Base-by-base conservation (phyloP, 345 rosid species). In the Psidium friedrichsthalianum region DNA sequence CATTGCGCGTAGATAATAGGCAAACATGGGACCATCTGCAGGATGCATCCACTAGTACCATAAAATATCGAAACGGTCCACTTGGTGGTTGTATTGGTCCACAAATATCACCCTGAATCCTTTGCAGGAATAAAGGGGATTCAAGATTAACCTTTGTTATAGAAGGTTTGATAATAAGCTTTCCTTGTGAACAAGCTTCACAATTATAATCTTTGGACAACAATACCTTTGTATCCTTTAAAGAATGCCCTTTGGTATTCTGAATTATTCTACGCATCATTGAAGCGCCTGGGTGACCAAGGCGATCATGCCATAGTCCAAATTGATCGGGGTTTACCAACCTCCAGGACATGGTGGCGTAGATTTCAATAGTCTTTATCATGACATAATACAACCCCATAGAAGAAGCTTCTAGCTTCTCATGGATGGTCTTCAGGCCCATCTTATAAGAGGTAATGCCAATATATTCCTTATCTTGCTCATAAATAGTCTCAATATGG, bases 201-300 rank as follows among this genome's bases (percentile, higher is more conserved):
- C 84, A 85, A 47, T 47, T 54, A 11, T 27, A 55, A 14, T 85
- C 11, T 14, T 83, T 74, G 1, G n/a, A 42, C 44, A 42, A 47
- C 8, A 78, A 51, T 29, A 84, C 56, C 64, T 64, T 84, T 42
- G 27, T 22, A 27, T 52, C 76, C 9, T 29, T 82, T 18, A 88
- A 64, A 59, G 82, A 54, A 16, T 86, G 58, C 5, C 82, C 22
- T 61, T 40, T 24, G 13, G 64, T 85, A 40, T 82, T 58, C 0
- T 85, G 13, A 82, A 56, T 64, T 22, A 87, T 87, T 54, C 21
- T 40, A 51, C 69, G 22, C 64, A 85, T 85, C 40, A 87, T 87
- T 22, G 22, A 32, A 21, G 32, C 24, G 1, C 7, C 0, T 27
- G 11, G 87, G 32, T 87, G 82, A 49, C 83, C 53, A 6, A 56